Base-by-base conservation (phyloP, 768 basidiomycete species). In the Omphalotus guepiniiformis region DNA sequence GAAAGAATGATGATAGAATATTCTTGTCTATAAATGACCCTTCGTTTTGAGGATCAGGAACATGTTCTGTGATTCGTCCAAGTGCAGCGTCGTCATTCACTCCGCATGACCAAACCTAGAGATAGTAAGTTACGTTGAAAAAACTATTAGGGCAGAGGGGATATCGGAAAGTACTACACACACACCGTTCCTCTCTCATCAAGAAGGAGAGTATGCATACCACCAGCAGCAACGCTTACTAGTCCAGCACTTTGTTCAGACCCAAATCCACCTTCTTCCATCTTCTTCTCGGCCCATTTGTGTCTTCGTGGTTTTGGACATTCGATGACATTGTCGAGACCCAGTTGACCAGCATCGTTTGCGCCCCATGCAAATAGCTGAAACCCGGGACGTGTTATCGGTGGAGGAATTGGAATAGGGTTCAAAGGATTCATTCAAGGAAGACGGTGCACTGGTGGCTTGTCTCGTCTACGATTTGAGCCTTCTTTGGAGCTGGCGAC, bases 331-430 rank as follows among this genome's bases (percentile, higher is more conserved):
- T 69, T 59, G 52, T 82, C 79, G 4, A 81, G 79, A 34, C 94
- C 95, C 72, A 94, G 79, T 23, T 97, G 94, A 28, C 93, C 94
- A 68, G 92, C 91, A 65, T 94, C 93, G 26, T 92, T 93, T 6
- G 85, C 82, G 4, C 95, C 95, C 79, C 89, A 97, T 6, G 79
- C 83, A 54, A 93, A 94, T 13, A 93, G 73, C 30, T 83, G 75
- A 15, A 80, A 75, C 28, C 83, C 73, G 16, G 91, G 91, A 39
- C 82, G 76, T 39, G 70, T 56, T 47, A 77, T 75, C 38, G 69
- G 58, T 8, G 79, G 76, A 21, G 81, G 73, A 7, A 69, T 65
- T 15, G 85, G 88, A 4, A 91, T 69, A 6, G 79, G 69, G 55
- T 84, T 86, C 57, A 85, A 76, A 6, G n/a, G n/a, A n/a, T n/a